These are phyloP conservation scores for Populus hybrid DNA, from an alignment of 441 rosid species.

Conservation along the genomic window DNA sequence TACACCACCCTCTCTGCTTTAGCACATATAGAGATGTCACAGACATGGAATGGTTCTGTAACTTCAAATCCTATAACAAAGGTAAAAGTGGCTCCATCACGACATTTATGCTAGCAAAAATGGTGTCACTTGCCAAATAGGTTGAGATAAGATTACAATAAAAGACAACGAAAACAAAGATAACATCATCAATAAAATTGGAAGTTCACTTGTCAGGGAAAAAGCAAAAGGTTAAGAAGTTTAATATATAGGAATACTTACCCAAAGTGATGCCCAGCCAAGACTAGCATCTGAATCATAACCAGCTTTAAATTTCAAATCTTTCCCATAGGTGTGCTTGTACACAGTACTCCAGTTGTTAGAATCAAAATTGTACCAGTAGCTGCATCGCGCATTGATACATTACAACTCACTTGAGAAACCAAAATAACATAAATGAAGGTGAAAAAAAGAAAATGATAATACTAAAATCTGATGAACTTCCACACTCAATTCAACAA, in stretches of 20 bases:
- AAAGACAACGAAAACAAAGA: background rate
- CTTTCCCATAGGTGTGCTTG: conserved; percentile 43
- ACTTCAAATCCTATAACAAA: background rate
- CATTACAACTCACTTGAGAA: background rate
- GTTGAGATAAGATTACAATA: background rate
- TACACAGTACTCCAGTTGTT: conserved; percentile 71
- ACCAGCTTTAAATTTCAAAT: conserved; percentile 88
- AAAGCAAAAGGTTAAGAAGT: background rate
- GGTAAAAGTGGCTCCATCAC: background rate
- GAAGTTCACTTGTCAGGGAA: background rate
- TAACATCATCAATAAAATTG: background rate
- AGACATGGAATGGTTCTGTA: background rate
- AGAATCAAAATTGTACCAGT: conserved; percentile 79
- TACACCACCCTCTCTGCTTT: background rate
- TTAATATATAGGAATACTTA: conserved; percentile 32
- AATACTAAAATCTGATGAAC: background rate
- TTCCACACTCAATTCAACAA: background rate
- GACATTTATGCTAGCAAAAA: background rate
- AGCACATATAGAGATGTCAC: background rate
- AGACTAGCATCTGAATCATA: conserved; percentile 81
- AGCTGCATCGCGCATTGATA: conserved; percentile 43
- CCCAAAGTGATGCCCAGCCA: conserved; percentile 98
- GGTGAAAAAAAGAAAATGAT: background rate
- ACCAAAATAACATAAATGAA: background rate
- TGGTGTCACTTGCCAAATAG: background rate